phyloP scores from a whole-genome alignment of 108 stramenopile genomes.

The Bacterosira constricta region DNA sequence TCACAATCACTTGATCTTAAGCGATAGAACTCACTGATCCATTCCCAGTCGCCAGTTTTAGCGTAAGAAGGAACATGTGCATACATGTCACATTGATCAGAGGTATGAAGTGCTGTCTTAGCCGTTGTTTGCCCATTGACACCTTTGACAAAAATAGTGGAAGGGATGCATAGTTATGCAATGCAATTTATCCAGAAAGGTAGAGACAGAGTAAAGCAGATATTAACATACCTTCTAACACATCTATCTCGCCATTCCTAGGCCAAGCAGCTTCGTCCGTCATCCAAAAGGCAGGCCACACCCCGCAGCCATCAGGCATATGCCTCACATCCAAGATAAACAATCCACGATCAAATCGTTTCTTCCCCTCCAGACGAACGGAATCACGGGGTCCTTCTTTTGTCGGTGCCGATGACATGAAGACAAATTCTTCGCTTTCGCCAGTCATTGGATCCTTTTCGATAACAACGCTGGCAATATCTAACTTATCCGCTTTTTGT shows the following conservation, averaged over 20 bases:
- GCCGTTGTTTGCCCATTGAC: slow-evolving; percentile 51
- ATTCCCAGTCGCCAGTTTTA: slow-evolving; percentile 82
- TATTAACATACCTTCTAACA: slow-evolving; percentile 40
- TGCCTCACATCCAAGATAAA: slow-evolving; percentile 76
- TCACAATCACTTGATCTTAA: not conserved
- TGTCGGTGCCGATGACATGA: slow-evolving; percentile 70
- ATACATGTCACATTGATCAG: slow-evolving; percentile 74
- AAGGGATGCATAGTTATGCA: not conserved
- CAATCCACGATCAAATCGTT: slow-evolving; percentile 78
- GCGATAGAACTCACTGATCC: slow-evolving; percentile 33
- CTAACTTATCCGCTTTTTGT: slow-evolving; percentile 49
- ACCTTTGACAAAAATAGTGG: slow-evolving; percentile 5
- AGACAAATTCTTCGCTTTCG: slow-evolving; percentile 69
- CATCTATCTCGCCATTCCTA: slow-evolving; percentile 54
- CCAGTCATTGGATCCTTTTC: slow-evolving; percentile 39
- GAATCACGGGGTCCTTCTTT: slow-evolving; percentile 75
- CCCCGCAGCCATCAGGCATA: slow-evolving; percentile 55
- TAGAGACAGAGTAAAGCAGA: not conserved
- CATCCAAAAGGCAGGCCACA: slow-evolving; percentile 63
- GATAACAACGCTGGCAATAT: slow-evolving; percentile 61
- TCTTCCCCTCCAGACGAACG: slow-evolving; percentile 77
- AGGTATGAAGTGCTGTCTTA: slow-evolving; percentile 61
- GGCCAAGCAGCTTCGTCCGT: slow-evolving; percentile 55
- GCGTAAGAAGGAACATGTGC: slow-evolving; percentile 69
- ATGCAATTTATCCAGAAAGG: not conserved